phyloP scores from a whole-genome alignment of 2,329 filamentous ascomycete species.

The Hypoxylon sp. region DNA sequence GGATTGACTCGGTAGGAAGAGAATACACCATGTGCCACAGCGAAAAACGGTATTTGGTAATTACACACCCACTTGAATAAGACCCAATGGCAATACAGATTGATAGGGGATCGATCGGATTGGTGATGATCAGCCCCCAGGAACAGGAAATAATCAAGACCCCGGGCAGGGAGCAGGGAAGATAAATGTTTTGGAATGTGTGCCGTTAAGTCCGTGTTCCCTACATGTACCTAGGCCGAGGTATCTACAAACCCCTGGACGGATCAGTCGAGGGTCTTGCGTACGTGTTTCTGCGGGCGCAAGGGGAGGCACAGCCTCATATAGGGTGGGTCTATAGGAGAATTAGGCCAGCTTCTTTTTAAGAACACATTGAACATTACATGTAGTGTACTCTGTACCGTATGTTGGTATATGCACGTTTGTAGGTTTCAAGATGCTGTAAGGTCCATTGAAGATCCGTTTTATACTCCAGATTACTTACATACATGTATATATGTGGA shows the following conservation, averaged over 20 bases:
- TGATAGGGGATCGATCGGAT: constrained; percentile 35
- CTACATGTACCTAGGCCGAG: constrained; percentile 8
- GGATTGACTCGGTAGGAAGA: neutral
- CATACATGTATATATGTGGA: neutral
- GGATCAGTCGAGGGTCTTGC: constrained; percentile 37
- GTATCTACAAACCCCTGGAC: constrained; percentile 26
- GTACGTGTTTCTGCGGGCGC: constrained; percentile 37
- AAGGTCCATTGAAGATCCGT: constrained; percentile 26
- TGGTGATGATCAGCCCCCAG: constrained; percentile 39
- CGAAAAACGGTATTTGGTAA: constrained; percentile 11
- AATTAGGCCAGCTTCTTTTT: constrained; percentile 14
- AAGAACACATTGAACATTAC: neutral
- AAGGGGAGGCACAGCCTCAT: constrained; percentile 43
- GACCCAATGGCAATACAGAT: constrained; percentile 8
- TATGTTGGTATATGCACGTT: neutral
- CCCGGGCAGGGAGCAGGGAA: constrained; percentile 29
- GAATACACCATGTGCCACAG: constrained; percentile 11
- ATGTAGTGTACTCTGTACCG: no score
- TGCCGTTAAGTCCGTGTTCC: constrained; percentile 20
- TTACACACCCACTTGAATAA: constrained; percentile 14
- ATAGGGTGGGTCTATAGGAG: constrained; percentile 31
- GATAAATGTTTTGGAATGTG: constrained; percentile 28
- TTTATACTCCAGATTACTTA: constrained; percentile 9
- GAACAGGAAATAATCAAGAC: constrained; percentile 40
- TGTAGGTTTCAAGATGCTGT: constrained; percentile 27